Evolutionary conservation across 257 asterid species (phyloP), one percentile per base, ranked within the genome.

Genomic region (Phtheirospermum japonicum): DNA sequence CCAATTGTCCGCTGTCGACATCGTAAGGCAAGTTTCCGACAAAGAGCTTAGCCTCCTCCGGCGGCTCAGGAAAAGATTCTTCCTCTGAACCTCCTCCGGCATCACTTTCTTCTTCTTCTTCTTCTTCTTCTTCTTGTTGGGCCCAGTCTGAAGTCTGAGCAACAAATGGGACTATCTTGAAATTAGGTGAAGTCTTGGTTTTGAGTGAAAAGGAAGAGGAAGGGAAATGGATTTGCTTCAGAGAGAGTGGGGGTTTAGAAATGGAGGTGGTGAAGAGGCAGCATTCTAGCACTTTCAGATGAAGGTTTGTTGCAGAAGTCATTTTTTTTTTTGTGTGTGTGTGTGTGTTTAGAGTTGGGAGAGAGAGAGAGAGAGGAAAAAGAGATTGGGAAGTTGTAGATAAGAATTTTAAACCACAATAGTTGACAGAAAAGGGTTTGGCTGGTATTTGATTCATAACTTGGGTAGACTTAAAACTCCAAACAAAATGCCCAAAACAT

Each of bases 1-100:
- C 97, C 76, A 89, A 71, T 64, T 74, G 74, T 31, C 72, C 86
- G 69, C 90, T 79, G 43, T 81, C 94, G 6, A 89, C 72, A 40
- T 84, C 95, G 61, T 79, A 89, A 0, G 90, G 84, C 83, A 89
- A 83, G 68, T 89, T 89, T 20, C 97, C 97, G 61, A 89, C 89
- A 59, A 76, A 89, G 66, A 86, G 72, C 72, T 86, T 89, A 0
- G 97, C 91, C 65, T 81, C 97, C 77, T 86, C 95, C 10, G 89
- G 66, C 9, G 89, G 97, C 59, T 81, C 90, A 28, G 55, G 6
- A 48, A 61, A 76, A 3, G 76, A 55, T 20, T 46, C 78, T 20
- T 46, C 78, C 43, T 58, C 71, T 18, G 23, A 5, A 64, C 16
- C 16, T 26, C 64, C 76, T 16, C 51, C 71, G 11, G 8, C 17